Evolutionary conservation across 352 stramenopile genomes (phyloP).

Genomic region (Pythium scleroteichum): DNA sequence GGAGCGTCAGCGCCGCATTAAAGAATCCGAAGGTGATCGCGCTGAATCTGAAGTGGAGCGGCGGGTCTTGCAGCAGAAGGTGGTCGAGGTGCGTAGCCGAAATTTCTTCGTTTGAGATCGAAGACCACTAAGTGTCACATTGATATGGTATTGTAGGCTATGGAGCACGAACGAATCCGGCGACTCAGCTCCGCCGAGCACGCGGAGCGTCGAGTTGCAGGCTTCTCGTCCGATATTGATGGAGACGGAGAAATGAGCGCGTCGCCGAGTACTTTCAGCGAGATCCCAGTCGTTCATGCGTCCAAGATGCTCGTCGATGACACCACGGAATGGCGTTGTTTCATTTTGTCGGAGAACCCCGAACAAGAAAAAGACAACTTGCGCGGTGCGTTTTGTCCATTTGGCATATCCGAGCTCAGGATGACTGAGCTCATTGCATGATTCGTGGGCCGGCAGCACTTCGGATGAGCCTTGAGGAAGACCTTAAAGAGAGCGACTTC

Average conservation of each 20-base stretch:
- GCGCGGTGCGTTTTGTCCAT: constrained; percentile 34
- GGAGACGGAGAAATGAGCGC: background rate
- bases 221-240: background rate
- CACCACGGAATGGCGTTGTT: constrained; percentile 61
- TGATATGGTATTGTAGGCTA: constrained; percentile 22
- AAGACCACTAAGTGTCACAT: background rate
- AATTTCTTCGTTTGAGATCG: background rate
- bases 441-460: constrained; percentile 51
- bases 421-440: too few relatives aligned
- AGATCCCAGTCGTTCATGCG: constrained; percentile 61
- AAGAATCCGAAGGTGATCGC: constrained; percentile 34
- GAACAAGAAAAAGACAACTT: constrained; percentile 65
- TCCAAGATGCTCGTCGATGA: constrained; percentile 67
- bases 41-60: constrained; percentile 32
- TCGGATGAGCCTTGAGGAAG: constrained; percentile 58
- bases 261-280: constrained; percentile 35
- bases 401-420: too few relatives aligned
- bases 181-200: constrained; percentile 56
- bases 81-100: constrained; percentile 29
- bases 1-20: constrained; percentile 52
- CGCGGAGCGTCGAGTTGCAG: constrained; percentile 30
- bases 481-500: constrained; percentile 50
- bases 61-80: constrained; percentile 33
- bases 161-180: constrained; percentile 60
- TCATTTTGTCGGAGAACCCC: constrained; percentile 60